These are phyloP conservation scores for Fusarium sp. DNA, from an alignment of 2,329 filamentous ascomycete species.

Conservation along the genomic window DNA sequence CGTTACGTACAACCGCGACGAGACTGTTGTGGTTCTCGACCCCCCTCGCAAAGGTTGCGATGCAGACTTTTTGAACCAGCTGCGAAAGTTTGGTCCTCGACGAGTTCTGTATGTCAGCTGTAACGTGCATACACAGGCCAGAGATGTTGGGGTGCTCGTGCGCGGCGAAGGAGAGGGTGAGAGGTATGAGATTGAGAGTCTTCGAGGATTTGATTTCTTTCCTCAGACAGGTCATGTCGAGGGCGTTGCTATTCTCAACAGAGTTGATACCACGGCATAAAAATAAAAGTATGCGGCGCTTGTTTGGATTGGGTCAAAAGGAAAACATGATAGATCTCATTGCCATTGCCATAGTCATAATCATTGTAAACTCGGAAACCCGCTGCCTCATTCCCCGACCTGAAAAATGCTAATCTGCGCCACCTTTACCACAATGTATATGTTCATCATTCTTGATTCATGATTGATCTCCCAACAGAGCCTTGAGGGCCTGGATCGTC, in stretches of 20 bases:
- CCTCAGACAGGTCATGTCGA: constrained; percentile 84
- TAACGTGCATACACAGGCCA: constrained; percentile 96
- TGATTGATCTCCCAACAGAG: constrained; percentile 63
- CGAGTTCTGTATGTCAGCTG: constrained; percentile 95
- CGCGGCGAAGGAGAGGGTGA: constrained; percentile 67
- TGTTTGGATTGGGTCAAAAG: constrained; percentile 13
- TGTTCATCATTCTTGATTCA: constrained; percentile 13
- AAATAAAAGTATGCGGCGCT: constrained; percentile 22
- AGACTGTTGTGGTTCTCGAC: constrained; percentile 95
- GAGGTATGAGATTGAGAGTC: constrained; percentile 87
- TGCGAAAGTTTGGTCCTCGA: constrained; percentile 80
- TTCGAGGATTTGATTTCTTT: constrained; percentile 97
- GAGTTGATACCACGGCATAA: constrained; percentile 56
- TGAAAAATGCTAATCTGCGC: constrained; percentile 13
- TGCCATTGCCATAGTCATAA: constrained; percentile 32
- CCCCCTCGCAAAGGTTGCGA: constrained; percentile 98
- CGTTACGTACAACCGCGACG: constrained; percentile 77
- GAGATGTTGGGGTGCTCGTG: constrained; percentile 90
- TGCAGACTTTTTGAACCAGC: constrained; percentile 82
- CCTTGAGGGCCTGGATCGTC: constrained; percentile 79
- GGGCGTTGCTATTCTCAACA: constrained; percentile 73
- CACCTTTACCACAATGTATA: constrained; percentile 13
- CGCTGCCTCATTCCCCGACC: constrained; percentile 15
- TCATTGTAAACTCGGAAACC: constrained; percentile 30
- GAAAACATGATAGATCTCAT: constrained; percentile 25